These are phyloP conservation scores for Didymella sp. DNA, from an alignment of 2,329 filamentous ascomycete species.

Conservation along the genomic window DNA sequence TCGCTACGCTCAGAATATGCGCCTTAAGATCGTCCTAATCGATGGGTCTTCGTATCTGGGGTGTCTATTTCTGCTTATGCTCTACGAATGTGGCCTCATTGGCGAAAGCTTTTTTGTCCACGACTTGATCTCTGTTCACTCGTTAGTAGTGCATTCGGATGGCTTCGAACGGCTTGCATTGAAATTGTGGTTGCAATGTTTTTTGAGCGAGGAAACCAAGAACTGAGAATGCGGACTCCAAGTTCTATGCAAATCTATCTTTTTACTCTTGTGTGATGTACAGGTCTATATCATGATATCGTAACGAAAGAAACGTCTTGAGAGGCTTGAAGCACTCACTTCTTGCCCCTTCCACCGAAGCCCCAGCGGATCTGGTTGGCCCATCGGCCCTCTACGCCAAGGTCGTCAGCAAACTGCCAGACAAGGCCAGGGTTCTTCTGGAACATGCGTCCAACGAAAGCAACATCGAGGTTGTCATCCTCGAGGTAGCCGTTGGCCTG, in stretches of 20 bases:
- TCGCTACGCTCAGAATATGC: not conserved
- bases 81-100: slow-evolving; percentile 34
- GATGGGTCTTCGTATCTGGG: not conserved
- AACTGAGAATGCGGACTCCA: not conserved
- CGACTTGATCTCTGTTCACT: slow-evolving; percentile 25
- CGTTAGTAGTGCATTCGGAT: slow-evolving; percentile 4
- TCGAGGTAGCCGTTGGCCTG: slow-evolving; percentile 60
- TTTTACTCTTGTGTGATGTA: not conserved
- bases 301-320: not conserved
- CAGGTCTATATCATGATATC: not conserved
- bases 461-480: slow-evolving; percentile 65
- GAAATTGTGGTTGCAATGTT: too few species aligned
- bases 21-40: not conserved
- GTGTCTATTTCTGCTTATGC: slow-evolving; percentile 23
- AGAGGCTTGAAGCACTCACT: slow-evolving; percentile 30
- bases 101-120: slow-evolving; percentile 32
- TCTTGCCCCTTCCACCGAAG: slow-evolving; percentile 58
- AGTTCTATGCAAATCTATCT: not conserved
- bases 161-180: not conserved
- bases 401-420: slow-evolving; percentile 72
- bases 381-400: slow-evolving; percentile 74
- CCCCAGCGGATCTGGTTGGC: slow-evolving; percentile 74
- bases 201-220: not conserved
- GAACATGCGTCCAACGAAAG: slow-evolving; percentile 76
- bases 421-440: slow-evolving; percentile 83